Evolutionary conservation across 495 filamentous ascomycete genomes (phyloP), one percentile per base, ranked within the genome.

Genomic region (Viridothelium virens): DNA sequence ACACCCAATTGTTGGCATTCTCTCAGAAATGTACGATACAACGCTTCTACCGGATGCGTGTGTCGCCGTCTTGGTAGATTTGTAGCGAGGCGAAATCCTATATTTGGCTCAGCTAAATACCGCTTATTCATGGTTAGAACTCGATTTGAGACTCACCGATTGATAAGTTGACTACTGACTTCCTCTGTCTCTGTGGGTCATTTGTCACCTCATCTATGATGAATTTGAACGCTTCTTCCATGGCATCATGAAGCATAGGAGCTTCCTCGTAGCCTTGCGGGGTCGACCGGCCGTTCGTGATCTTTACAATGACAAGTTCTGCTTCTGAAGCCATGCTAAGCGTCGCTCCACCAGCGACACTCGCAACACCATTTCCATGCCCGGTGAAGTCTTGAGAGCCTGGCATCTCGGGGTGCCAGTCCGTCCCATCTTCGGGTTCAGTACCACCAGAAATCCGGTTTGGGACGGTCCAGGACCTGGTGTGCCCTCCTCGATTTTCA

Each of bases 361-460:
- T 59, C 10, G 53, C 53, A 59, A 36, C 53, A 9, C 7, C n/a
- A 36, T 59, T 59, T 14, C 53, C 53, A 59, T 59, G 53, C 6
- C 53, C 53, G 18, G 14, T 33, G 14, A 34, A 59, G 33, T n/a
- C 14, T 2, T 36, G 5, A 3, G 25, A 4, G 7, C 14, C 7
- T 11, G 48, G 48, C 5, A 34, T 31, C 1, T 10, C 11, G 5
- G 7, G 7, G 36, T 3, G 6, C 53, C 53, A 59, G 14, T 59
- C 53, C 5, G 7, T 3, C 36, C 3, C 25, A 59, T 59, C 53
- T 36, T 34, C 25, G 9, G 53, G 18, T 36, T 59, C 25, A 36
- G 33, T 31, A 3, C 53, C 53, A 9, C 53, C 53, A 31, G 53
- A n/a, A 3, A 36, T 6, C 3, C 6, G 3, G 36, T 59, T 59